Conservation (phyloP, 108 stramenopile species). For the Epithemia pelagica region DNA sequence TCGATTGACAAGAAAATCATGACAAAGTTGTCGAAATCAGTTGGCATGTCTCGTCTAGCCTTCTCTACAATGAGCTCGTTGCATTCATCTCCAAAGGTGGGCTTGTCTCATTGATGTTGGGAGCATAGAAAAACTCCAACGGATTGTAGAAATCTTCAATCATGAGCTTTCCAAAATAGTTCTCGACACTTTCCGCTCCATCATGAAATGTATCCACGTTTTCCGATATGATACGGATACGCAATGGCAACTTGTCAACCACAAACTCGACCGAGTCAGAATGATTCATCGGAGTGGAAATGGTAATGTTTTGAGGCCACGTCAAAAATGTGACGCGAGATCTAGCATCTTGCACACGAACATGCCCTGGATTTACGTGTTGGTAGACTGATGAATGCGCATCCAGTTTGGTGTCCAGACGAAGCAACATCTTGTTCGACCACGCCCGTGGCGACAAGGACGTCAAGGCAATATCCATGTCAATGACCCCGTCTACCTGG, state of each 20-base stretch:
- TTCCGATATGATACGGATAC: constrained; percentile 45
- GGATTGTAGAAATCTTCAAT: constrained; percentile 36
- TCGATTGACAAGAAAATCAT: too few relatives aligned
- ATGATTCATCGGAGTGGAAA: constrained; percentile 3
- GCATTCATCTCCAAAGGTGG: too few relatives aligned
- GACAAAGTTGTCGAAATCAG: too few relatives aligned
- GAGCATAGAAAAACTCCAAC: constrained; percentile 14
- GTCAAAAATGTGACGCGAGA: constrained; percentile 2
- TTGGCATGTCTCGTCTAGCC: too few relatives aligned
- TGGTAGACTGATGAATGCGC: constrained; percentile 16
- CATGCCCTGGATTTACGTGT: background rate
- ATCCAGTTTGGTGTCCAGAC: constrained; percentile 22
- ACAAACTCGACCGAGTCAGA: constrained; percentile 11
- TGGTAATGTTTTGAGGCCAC: constrained; percentile 12
- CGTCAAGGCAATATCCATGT: constrained; percentile 26
- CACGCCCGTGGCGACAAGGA: background rate
- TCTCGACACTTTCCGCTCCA: constrained; percentile 16
- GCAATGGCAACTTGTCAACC: too few relatives aligned
- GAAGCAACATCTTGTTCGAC: constrained; percentile 19
- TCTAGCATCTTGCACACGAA: constrained; percentile 4
- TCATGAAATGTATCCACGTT: constrained; percentile 43
- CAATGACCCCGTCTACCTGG: constrained; percentile 40
- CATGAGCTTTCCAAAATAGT: constrained; percentile 47
- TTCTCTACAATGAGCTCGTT: too few relatives aligned
- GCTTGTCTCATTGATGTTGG: too few relatives aligned